Base-by-base conservation (phyloP, 495 filamentous ascomycete species). In the Talaromyces borbonicus region DNA sequence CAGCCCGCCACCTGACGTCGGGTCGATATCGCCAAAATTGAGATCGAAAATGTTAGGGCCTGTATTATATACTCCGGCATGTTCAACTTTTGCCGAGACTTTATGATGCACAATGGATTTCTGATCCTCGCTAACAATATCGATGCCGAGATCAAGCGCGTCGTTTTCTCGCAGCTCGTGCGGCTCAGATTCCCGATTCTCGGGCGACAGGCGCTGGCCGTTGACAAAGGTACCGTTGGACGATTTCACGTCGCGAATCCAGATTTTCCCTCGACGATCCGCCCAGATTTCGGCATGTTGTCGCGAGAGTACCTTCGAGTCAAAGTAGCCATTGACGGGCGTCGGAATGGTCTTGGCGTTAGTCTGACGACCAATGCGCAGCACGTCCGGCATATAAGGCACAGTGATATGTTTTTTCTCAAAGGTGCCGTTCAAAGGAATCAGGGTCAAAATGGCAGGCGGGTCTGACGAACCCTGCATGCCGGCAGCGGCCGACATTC, bases 221-320 rank as follows among this genome's bases (percentile, higher is more conserved):
- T 96, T 98, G 43, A 98, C 90, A 62, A 98, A 98, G 0, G 92
- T 98, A 31, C 92, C 92, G 55, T 98, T 98, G 2, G 92, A 97
- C 3, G 92, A 97, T 61, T 95, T 97, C 51, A 98, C 84, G 66
- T 98, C 92, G 26, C 88, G 80, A 54, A 98, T 97, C 80, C 81
- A 97, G 43, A 98, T 80, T 57, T 92, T 94, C 11, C 92, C 90
- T 51, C 73, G 75, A 46, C 80, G 74, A 42, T 96, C 89, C 18
- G 90, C 90, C 87, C 87, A 98, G 14, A 97, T 79, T 51, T 98
- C 92, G 12, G 92, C 92, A 65, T 98, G 92, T 61, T 95, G 90
- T 48, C 92, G 74, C 26, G 90, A 96, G 11, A 98, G 76, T 27
- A 98, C 92, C 58, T 98, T 98, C 14, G 89, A 95, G 61, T 98